Percentiles rank a stretch among this genome's conserved stretches.
These are phyloP conservation scores for Entamoeba invadens DNA, from an alignment of 208 protist species.

Conservation along the genomic window DNA sequence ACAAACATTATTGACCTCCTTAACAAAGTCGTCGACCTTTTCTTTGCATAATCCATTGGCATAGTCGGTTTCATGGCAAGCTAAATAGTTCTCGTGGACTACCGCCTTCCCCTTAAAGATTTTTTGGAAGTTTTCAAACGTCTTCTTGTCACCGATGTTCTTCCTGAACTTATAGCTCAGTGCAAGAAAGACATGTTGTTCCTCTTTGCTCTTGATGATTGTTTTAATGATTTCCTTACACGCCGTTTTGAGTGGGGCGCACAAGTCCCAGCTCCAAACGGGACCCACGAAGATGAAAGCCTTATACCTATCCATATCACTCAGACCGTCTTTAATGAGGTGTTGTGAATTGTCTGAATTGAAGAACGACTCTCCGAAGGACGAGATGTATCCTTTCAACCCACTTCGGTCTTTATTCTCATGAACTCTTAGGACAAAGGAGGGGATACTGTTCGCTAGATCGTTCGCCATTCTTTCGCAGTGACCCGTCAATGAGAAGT, in stretches of 20 bases:
- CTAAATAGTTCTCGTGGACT: neutral
- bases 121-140: neutral
- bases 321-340: neutral
- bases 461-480: neutral
- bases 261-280: neutral
- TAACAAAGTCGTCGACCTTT: neutral
- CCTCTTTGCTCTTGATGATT: neutral
- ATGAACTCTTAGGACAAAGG: neutral
- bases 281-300: neutral
- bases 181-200: neutral
- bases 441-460: neutral
- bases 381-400: neutral
- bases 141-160: neutral
- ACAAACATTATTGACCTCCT: no score
- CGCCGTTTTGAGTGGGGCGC: neutral
- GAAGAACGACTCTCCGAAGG: neutral
- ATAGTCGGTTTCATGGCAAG: neutral
- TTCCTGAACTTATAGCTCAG: neutral
- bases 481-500: neutral
- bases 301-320: neutral
- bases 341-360: neutral
- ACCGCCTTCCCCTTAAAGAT: neutral
- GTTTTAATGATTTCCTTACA: neutral
- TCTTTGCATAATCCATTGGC: neutral
- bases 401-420: neutral